Percentiles rank a stretch among this genome's conserved stretches.
Evolutionary conservation across 192 early-diverging fungal species (phyloP).

Genomic region (Entomortierella beljakovae): DNA sequence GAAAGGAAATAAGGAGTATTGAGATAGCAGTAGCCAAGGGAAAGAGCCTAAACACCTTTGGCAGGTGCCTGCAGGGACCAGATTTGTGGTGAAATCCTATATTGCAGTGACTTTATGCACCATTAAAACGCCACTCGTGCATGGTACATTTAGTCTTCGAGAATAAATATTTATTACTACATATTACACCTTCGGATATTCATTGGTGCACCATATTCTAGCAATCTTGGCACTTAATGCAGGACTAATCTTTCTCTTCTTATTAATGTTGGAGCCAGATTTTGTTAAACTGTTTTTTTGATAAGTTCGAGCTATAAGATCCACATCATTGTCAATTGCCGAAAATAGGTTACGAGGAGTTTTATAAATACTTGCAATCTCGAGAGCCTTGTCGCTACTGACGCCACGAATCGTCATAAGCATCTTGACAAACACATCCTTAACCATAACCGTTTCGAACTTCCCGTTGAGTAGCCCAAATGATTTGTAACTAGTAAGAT

Average conservation of each 20-base stretch:
- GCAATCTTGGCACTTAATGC: constrained; percentile 64
- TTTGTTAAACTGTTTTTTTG: not conserved
- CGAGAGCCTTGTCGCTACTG: constrained; percentile 84
- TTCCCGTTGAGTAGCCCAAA: constrained; percentile 82
- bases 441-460: constrained; percentile 71
- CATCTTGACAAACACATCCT: constrained; percentile 86
- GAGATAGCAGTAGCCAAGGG: not conserved
- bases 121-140: not conserved
- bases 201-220: constrained; percentile 68
- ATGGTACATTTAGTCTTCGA: not conserved
- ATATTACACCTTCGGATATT: constrained; percentile 27
- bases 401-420: constrained; percentile 88
- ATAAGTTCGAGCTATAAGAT: not conserved
- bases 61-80: not conserved
- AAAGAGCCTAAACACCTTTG: not conserved
- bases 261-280: constrained; percentile 29
- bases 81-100: not conserved
- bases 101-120: not conserved
- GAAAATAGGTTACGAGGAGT: constrained; percentile 72
- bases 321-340: constrained; percentile 33
- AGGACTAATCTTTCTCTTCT: constrained; percentile 66
- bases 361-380: constrained; percentile 74
- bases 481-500: constrained; percentile 72
- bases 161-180: not conserved
- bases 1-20: not conserved